These are phyloP conservation scores for Magnusiomyces fungicola DNA, from an alignment of 1,139 yeast species.

Conservation along the genomic window DNA sequence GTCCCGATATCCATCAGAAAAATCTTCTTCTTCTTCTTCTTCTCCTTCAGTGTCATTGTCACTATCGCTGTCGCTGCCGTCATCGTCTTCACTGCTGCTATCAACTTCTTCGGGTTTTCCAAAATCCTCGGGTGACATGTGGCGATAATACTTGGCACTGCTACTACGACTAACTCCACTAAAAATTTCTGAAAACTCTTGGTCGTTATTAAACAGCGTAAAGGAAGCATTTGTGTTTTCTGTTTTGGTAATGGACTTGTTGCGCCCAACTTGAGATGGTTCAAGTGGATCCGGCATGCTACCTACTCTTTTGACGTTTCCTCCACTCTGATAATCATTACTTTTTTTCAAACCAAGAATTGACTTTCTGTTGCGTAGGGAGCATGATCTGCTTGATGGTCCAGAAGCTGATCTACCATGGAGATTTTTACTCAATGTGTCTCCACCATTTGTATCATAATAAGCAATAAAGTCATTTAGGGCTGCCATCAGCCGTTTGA, in stretches of 20 bases:
- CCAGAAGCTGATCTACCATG: too few relatives aligned
- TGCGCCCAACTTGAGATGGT: background rate
- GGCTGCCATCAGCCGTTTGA: conserved; percentile 5
- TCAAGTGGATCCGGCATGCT: too few relatives aligned
- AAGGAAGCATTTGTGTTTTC: background rate
- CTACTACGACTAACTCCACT: background rate
- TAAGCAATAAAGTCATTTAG: conserved; percentile 1
- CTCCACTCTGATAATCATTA: too few relatives aligned
- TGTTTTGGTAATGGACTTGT: background rate
- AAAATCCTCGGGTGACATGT: background rate
- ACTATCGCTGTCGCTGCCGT: background rate
- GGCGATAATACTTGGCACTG: background rate
- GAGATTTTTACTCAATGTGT: too few relatives aligned
- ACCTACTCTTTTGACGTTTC: too few relatives aligned
- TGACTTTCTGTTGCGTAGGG: too few relatives aligned
- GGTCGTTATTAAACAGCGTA: background rate
- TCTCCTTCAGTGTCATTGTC: background rate
- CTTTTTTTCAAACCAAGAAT: too few relatives aligned
- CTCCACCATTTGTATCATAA: conserved; percentile 2
- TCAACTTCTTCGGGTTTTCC: background rate
- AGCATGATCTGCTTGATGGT: too few relatives aligned
- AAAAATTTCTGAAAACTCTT: background rate
- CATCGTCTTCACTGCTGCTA: background rate
- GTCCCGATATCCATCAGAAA: background rate
- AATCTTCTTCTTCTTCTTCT: background rate